Conservation (phyloP, 2,329 filamentous ascomycete species). For the Alternaria postmessia region DNA sequence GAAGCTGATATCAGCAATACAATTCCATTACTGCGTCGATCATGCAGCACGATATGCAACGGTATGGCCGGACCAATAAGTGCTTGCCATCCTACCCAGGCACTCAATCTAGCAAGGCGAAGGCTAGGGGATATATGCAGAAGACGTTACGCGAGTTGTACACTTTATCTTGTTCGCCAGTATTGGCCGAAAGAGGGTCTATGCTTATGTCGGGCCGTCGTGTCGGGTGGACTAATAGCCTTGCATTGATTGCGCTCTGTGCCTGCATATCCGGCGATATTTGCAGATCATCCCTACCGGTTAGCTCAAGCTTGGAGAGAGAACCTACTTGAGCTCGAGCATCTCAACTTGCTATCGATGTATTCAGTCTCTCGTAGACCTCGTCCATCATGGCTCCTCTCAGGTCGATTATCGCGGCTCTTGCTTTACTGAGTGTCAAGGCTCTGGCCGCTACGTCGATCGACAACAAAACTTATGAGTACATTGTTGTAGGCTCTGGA, state of each 20-base stretch:
- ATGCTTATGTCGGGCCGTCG: not conserved
- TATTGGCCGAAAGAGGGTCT: not conserved
- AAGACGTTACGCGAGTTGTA: not conserved
- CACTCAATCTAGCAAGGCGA: too few species aligned
- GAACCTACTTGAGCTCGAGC: not conserved
- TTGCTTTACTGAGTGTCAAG: not conserved
- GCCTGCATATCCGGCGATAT: slow-evolving; percentile 14
- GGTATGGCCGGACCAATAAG: not conserved
- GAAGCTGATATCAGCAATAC: not conserved
- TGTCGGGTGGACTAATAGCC: not conserved
- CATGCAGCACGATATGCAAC: not conserved
- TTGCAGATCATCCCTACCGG: not conserved
- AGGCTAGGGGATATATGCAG: not conserved
- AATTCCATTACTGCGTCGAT: too few species aligned
- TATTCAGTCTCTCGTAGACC: too few species aligned
- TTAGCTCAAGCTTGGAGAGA: not conserved
- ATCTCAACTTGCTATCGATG: too few species aligned
- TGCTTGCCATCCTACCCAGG: not conserved
- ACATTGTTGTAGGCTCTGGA: slow-evolving; percentile 62
- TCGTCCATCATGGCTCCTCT: not conserved
- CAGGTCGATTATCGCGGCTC: not conserved
- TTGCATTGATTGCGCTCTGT: slow-evolving; percentile 1
- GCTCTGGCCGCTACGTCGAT: not conserved
- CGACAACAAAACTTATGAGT: slow-evolving; percentile 51
- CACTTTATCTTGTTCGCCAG: not conserved